These are phyloP conservation scores for Panicum virgatum DNA, from an alignment of 202 grass and related monocot genomes.

Conservation along the genomic window DNA sequence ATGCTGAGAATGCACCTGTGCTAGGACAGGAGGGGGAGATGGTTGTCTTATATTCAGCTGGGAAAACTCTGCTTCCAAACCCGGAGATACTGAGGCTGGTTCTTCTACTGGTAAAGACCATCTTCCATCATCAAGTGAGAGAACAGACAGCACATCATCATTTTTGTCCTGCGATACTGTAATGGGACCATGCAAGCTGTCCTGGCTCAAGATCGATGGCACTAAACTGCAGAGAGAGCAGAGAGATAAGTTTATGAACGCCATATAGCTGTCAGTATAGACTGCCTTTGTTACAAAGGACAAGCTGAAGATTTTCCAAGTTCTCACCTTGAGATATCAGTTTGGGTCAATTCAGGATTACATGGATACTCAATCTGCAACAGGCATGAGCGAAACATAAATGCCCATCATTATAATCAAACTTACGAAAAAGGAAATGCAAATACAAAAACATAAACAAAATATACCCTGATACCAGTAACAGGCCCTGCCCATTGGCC, in stretches of 20 bases:
- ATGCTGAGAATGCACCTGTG: constrained; percentile 60
- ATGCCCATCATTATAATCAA: constrained; percentile 7
- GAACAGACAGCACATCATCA: constrained; percentile 79
- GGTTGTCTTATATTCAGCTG: constrained; percentile 84
- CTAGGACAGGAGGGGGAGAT: constrained; percentile 74
- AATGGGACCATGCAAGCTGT: constrained; percentile 47
- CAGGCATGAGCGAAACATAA: constrained; percentile 33
- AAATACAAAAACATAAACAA: constrained; percentile 39
- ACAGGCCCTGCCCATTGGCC: constrained; percentile 58
- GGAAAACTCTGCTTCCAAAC: constrained; percentile 61
- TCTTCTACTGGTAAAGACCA: constrained; percentile 73
- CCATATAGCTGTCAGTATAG: constrained; percentile 5
- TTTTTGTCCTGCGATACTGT: constrained; percentile 46
- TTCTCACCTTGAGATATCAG: constrained; percentile 68
- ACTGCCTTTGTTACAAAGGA: not conserved
- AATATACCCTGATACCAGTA: constrained; percentile 84
- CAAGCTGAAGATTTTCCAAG: not conserved
- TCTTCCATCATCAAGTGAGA: constrained; percentile 88
- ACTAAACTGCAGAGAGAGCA: constrained; percentile 58
- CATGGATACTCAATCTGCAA: constrained; percentile 88
- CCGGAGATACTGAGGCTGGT: constrained; percentile 42
- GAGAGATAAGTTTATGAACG: constrained; percentile 15
- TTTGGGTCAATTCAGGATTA: constrained; percentile 73
- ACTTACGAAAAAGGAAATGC: not conserved
- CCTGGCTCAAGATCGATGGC: constrained; percentile 59